Conservation (phyloP, 352 stramenopile species). For the Pythium aquatile region DNA sequence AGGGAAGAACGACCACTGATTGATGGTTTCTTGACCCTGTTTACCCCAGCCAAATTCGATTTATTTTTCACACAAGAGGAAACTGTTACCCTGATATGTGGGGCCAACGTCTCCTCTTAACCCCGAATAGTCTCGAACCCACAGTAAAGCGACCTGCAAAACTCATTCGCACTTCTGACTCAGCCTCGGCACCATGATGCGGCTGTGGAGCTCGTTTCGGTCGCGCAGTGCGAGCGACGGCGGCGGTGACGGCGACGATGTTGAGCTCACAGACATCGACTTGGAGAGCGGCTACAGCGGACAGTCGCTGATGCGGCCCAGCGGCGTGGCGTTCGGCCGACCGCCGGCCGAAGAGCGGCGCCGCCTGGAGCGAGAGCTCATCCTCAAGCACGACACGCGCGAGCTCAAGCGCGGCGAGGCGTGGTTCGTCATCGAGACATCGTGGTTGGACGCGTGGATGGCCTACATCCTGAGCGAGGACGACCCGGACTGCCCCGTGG, state of each 20-base stretch:
- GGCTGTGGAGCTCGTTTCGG: slow-evolving; percentile 27
- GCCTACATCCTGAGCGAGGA: slow-evolving; percentile 68
- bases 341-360: slow-evolving; percentile 31
- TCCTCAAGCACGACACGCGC: slow-evolving; percentile 64
- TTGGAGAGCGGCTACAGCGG: slow-evolving; percentile 27
- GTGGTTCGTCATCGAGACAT: slow-evolving; percentile 77
- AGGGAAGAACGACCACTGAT: not conserved
- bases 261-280: slow-evolving; percentile 27
- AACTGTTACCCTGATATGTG: not conserved
- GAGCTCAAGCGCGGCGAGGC: slow-evolving; percentile 66
- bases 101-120: not conserved
- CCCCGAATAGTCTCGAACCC: not conserved
- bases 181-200: slow-evolving; percentile 21
- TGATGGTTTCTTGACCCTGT: not conserved
- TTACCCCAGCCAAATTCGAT: not conserved
- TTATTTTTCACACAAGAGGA: not conserved
- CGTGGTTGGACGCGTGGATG: slow-evolving; percentile 83
- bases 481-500: slow-evolving; percentile 45
- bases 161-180: not conserved
- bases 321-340: slow-evolving; percentile 22
- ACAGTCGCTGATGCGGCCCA: slow-evolving; percentile 4
- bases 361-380: slow-evolving; percentile 54
- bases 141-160: not conserved
- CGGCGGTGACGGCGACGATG: slow-evolving; percentile 11
- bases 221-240: slow-evolving; percentile 12